Conservation (phyloP, 306 rosid species). For the Acacia melanoxylon region DNA sequence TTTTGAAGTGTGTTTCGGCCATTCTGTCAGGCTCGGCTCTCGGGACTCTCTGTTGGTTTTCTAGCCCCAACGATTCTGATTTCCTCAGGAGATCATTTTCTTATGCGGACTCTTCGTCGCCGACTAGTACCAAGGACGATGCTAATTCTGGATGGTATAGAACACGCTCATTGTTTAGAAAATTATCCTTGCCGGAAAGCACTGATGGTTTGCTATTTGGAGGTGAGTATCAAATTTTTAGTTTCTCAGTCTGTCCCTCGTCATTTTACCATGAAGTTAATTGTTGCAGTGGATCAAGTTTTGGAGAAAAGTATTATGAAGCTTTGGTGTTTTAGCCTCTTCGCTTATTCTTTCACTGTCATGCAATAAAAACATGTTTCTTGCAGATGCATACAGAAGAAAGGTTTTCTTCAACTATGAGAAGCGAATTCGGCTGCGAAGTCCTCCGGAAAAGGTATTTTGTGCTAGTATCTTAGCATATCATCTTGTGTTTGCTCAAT, state of each 20-base stretch:
- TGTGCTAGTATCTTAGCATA: not conserved
- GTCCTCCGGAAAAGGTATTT: conserved; percentile 89
- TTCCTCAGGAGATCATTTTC: conserved; percentile 24
- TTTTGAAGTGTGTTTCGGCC: conserved; percentile 45
- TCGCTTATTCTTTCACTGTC: not conserved
- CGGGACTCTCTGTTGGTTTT: conserved; percentile 59
- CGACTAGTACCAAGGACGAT: not conserved
- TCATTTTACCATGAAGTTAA: not conserved
- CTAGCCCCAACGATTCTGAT: conserved; percentile 14
- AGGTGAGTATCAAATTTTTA: conserved; percentile 36
- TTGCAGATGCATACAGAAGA: conserved; percentile 80
- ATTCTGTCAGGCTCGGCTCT: conserved; percentile 46
- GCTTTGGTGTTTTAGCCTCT: not conserved
- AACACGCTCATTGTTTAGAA: conserved; percentile 35
- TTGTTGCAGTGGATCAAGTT: not conserved
- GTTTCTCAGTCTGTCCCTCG: not conserved
- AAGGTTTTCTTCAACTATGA: conserved; percentile 89
- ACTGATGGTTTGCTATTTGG: conserved; percentile 44
- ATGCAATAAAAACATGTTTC: not conserved
- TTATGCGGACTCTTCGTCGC: conserved; percentile 38
- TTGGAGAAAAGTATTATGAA: not conserved
- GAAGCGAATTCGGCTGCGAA: conserved; percentile 79
- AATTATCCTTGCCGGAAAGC: conserved; percentile 57
- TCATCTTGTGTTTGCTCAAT: not conserved
- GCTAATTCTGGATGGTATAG: not conserved